Percentiles rank a stretch among this genome's conserved stretches.
Evolutionary conservation across 257 asterid genomes (phyloP).

Genomic region (Hygrophila difformis): DNA sequence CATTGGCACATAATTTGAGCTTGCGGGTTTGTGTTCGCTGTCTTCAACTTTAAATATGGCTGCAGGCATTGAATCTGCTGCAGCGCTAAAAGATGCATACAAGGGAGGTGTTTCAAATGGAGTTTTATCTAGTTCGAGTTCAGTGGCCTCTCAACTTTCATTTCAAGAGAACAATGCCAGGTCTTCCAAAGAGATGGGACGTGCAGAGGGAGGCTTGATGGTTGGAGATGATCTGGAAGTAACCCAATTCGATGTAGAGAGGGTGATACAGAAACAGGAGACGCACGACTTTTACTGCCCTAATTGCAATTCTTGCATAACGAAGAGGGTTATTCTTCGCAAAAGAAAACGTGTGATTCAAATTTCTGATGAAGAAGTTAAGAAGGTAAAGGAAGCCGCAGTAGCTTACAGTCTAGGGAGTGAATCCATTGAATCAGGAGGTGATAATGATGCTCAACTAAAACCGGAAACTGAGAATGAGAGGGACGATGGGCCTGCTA

Average conservation of each 20-base stretch:
- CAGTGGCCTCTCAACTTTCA: slow-evolving; percentile 26
- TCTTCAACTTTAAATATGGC: slow-evolving; percentile 6
- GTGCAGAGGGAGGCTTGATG: slow-evolving; percentile 35
- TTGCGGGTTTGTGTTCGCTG: too few species aligned
- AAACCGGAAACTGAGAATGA: slow-evolving; percentile 19
- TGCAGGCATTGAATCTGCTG: slow-evolving; percentile 31
- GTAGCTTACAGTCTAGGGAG: slow-evolving; percentile 13
- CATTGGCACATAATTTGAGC: too few species aligned
- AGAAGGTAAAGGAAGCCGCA: slow-evolving; percentile 33
- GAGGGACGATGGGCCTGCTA: slow-evolving; percentile 38
- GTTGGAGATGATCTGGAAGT: slow-evolving; percentile 37
- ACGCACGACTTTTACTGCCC: slow-evolving; percentile 90
- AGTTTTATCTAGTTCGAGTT: slow-evolving; percentile 11
- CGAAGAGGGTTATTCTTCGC: slow-evolving; percentile 73
- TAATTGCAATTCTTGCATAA: slow-evolving; percentile 86
- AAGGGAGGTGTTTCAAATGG: slow-evolving; percentile 22
- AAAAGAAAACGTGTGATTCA: slow-evolving; percentile 60
- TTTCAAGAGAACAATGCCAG: slow-evolving; percentile 18
- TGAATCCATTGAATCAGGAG: slow-evolving; percentile 19
- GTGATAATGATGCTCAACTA: slow-evolving; percentile 23
- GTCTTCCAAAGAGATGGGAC: slow-evolving; percentile 44
- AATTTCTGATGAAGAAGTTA: slow-evolving; percentile 34
- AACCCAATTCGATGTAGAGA: slow-evolving; percentile 53
- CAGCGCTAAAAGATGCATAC: slow-evolving; percentile 13
- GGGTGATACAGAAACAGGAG: slow-evolving; percentile 46